phyloP scores from a whole-genome alignment of 768 basidiomycete species.

The Vararia minispora region DNA sequence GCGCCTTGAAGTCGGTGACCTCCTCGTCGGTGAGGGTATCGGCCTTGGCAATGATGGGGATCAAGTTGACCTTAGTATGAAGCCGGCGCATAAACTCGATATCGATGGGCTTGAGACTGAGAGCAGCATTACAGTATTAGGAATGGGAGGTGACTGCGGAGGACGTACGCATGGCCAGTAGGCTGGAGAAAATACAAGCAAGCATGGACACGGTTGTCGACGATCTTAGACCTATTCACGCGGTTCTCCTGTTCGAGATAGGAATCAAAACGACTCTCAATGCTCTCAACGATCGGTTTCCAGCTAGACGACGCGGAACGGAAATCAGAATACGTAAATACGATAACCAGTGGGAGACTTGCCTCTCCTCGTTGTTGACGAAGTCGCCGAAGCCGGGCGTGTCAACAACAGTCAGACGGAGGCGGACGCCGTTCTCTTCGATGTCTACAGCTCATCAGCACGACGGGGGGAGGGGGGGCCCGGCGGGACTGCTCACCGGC shows the following conservation, averaged over 20 bases:
- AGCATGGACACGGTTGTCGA: conserved; percentile 96
- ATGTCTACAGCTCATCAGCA: conserved; percentile 53
- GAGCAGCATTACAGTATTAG: neutral
- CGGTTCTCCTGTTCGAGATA: conserved; percentile 99
- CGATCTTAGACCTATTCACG: conserved; percentile 87
- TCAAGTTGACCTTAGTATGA: conserved; percentile 95
- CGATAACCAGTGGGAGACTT: conserved; percentile 15
- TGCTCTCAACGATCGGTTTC: conserved; percentile 98
- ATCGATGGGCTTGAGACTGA: conserved; percentile 94
- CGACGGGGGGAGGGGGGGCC: neutral
- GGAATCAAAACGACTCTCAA: conserved; percentile 94
- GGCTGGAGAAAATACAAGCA: conserved; percentile 99
- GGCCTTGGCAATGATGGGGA: conserved; percentile 96
- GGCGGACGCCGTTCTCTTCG: conserved; percentile 94
- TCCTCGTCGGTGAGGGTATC: conserved; percentile 98
- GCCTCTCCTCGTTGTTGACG: conserved; percentile 99
- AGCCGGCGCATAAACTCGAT: conserved; percentile 98
- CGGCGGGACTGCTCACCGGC: conserved; percentile 51
- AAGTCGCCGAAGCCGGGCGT: conserved; percentile 99
- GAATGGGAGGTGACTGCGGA: conserved; percentile 1
- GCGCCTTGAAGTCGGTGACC: conserved; percentile 82
- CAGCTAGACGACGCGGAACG: conserved; percentile 44
- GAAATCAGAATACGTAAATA: conserved; percentile 12
- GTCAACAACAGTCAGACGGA: conserved; percentile 97
- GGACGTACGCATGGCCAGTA: conserved; percentile 88